Base-by-base conservation (phyloP, 148 eudicot genomes). In the Chenopodium suecicum region DNA sequence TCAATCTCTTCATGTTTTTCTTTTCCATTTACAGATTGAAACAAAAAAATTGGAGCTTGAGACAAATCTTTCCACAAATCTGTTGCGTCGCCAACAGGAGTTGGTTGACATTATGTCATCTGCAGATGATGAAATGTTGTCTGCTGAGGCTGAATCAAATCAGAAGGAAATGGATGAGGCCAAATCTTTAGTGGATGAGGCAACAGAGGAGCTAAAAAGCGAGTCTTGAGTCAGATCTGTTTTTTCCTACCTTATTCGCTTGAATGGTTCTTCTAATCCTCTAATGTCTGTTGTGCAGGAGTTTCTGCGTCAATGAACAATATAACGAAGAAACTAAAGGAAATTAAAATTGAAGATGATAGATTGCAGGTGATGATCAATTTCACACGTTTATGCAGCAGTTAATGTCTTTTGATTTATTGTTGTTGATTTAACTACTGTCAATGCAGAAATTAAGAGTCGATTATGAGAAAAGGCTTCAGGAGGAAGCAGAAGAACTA, bases 21-120 rank as follows among this genome's bases (percentile, higher is more conserved):
- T 46, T 75, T 47, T 52, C 2, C 4, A 22, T 72, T 85, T 44
- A 71, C 86, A 94, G 99, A 89, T 88, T 48, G 98, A 97, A 87
- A 89, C 99, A 82, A 94, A 93, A 90, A 94, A 86, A 79, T 87
- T 86, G 54, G 99, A 97, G 90, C 93, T 97, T 75, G 99, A 97
- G 89, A 93, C 97, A 84, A 97, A 94, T 85, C 89, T 92, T 52
- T 94, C 97, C 69, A 90, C 99, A 69, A 97, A 97, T 86, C 93
- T 97, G 76, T 90, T 87, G 46, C 90, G 91, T 78, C 92, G 97
- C 60, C 90, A 91, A 74, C 91, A 94, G 80, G 99, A 97, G 84
- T 83, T 97, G 81, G 96, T 92, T 87, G 94, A 95, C 27, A 77
- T 92, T 58, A 88, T 85, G 82, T 84, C 81, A 77, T 88, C 99